These are phyloP conservation scores for Mucor sp. DNA, from an alignment of 371 early-diverging fungal genomes.

Conservation along the genomic window DNA sequence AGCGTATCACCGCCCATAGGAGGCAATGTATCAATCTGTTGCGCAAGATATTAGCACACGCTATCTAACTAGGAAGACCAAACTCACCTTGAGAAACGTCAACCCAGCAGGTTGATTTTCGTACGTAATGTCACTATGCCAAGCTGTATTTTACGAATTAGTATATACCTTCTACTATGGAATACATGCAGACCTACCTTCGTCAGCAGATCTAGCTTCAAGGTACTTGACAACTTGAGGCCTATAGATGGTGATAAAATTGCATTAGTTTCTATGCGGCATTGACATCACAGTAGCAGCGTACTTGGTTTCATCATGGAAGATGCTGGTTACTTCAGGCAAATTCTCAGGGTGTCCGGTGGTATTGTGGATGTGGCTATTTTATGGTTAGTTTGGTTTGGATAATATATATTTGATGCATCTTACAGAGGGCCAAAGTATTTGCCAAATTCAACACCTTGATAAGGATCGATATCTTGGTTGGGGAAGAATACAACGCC, in stretches of 20 bases:
- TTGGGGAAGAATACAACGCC: constrained; percentile 66
- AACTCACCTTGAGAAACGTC: constrained; percentile 52
- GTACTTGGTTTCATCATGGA: constrained; percentile 18
- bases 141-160: constrained; percentile 11
- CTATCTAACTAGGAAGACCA: too few relatives aligned
- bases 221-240: neutral
- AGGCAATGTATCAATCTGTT: constrained; percentile 42
- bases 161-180: neutral
- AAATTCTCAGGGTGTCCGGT: constrained; percentile 13
- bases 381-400: neutral
- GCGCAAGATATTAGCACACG: neutral
- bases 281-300: neutral
- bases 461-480: constrained; percentile 55
- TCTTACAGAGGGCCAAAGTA: constrained; percentile 43
- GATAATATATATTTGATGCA: neutral
- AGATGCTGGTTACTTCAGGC: constrained; percentile 16
- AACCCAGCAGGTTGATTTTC: constrained; percentile 60
- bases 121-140: constrained; percentile 66
- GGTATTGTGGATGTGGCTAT: constrained; percentile 19
- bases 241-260: neutral
- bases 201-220: constrained; percentile 3
- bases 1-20: constrained; percentile 62
- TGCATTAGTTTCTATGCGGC: neutral
- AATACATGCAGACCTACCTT: neutral
- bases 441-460: constrained; percentile 52